Conservation (phyloP, 2,329 filamentous ascomycete genomes). For the Neonectria hederae region DNA sequence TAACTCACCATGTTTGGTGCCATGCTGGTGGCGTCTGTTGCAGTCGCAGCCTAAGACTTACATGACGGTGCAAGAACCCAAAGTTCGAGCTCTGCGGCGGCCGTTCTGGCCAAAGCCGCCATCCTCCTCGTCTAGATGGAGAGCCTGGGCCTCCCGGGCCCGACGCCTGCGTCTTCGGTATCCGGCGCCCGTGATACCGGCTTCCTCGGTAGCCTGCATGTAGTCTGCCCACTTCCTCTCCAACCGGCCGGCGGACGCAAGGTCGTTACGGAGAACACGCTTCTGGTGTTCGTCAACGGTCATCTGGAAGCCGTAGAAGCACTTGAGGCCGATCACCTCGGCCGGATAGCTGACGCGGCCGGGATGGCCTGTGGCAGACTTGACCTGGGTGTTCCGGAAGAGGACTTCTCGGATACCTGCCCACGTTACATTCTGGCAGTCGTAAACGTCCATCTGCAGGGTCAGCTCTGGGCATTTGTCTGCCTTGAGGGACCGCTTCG, state of each 20-base stretch:
- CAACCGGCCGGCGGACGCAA: slow-evolving; percentile 77
- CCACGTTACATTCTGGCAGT: slow-evolving; percentile 94
- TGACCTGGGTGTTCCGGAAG: slow-evolving; percentile 81
- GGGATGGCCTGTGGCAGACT: slow-evolving; percentile 56
- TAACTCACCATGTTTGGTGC: slow-evolving; percentile 6
- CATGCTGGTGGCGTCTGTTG: not conserved
- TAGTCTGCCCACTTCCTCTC: slow-evolving; percentile 94
- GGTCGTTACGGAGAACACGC: slow-evolving; percentile 81
- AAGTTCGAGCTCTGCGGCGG: slow-evolving; percentile 70
- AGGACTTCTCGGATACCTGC: slow-evolving; percentile 88
- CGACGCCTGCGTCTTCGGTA: slow-evolving; percentile 76
- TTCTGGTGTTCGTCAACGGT: slow-evolving; percentile 95
- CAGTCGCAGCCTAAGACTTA: slow-evolving; percentile 49
- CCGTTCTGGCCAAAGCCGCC: slow-evolving; percentile 63
- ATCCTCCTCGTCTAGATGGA: slow-evolving; percentile 84
- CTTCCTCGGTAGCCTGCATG: slow-evolving; percentile 92
- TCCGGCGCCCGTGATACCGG: slow-evolving; percentile 72
- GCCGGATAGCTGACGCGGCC: slow-evolving; percentile 68
- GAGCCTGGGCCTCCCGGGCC: slow-evolving; percentile 81
- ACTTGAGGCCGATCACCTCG: slow-evolving; percentile 87
- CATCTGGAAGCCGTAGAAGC: slow-evolving; percentile 94
- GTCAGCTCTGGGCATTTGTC: slow-evolving; percentile 64
- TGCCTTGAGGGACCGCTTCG: slow-evolving; percentile 52
- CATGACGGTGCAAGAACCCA: slow-evolving; percentile 72
- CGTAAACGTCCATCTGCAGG: slow-evolving; percentile 83